A percentile compares a stretch with the other conserved stretches of the same genome.
These are phyloP conservation scores for Leptographium lundbergii DNA, from an alignment of 2,329 filamentous ascomycete genomes.

Conservation along the genomic window DNA sequence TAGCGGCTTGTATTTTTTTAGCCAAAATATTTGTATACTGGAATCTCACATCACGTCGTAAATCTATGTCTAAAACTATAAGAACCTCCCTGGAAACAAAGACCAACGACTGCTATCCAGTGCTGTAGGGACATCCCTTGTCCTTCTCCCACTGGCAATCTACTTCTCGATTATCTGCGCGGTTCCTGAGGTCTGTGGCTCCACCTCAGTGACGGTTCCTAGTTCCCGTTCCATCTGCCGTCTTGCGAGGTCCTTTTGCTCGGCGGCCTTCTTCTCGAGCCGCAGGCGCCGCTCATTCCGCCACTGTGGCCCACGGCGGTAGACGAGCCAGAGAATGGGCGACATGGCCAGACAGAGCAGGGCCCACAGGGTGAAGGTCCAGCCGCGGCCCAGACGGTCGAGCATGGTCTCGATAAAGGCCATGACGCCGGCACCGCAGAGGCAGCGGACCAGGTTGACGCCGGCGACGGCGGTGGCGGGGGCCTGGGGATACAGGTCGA, in stretches of 20 bases:
- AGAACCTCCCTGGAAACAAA: too few relatives aligned
- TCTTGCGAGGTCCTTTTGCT: constrained; percentile 15
- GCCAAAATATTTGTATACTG: too few relatives aligned
- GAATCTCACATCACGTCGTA: too few relatives aligned
- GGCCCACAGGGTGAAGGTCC: constrained; percentile 48
- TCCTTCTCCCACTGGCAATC: background rate
- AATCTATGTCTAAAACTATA: too few relatives aligned
- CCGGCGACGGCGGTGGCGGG: constrained; percentile 51
- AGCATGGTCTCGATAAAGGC: constrained; percentile 49
- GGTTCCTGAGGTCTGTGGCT: background rate
- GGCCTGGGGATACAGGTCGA: constrained; percentile 48
- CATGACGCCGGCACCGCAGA: constrained; percentile 45
- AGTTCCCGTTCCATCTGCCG: background rate
- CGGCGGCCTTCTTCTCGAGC: constrained; percentile 17
- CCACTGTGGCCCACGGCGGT: constrained; percentile 38
- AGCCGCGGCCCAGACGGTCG: constrained; percentile 41
- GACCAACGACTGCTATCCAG: too few relatives aligned
- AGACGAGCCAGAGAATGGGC: constrained; percentile 36
- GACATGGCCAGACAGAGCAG: constrained; percentile 34
- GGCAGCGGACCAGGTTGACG: constrained; percentile 51
- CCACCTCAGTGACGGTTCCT: background rate
- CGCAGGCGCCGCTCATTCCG: constrained; percentile 27
- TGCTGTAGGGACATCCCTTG: too few relatives aligned
- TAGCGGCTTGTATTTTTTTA: too few relatives aligned
- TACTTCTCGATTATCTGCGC: background rate